Conservation (phyloP, 1,284 basidiomycete genomes). For the Ceratobasidium sp. region DNA sequence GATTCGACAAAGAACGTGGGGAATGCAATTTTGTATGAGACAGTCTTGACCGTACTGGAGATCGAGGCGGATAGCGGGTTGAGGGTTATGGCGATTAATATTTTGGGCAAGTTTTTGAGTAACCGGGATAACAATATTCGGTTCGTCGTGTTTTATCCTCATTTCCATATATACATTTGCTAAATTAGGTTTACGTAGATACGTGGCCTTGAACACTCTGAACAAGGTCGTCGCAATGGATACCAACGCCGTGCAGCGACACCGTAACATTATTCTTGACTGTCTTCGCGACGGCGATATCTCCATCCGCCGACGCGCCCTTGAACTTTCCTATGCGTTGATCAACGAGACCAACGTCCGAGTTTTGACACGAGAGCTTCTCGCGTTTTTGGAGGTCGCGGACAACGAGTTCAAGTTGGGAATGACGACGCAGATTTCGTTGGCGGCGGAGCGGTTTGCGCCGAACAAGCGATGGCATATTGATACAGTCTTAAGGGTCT, state of each 20-base stretch:
- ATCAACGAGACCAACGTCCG: slow-evolving; percentile 97
- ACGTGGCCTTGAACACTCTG: slow-evolving; percentile 97
- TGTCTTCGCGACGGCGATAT: slow-evolving; percentile 99
- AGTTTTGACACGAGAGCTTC: slow-evolving; percentile 89
- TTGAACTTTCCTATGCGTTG: slow-evolving; percentile 97
- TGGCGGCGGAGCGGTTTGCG: slow-evolving; percentile 96
- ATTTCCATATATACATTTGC: slow-evolving; percentile 10
- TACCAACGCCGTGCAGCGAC: slow-evolving; percentile 97
- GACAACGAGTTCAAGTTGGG: slow-evolving; percentile 99
- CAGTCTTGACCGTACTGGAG: slow-evolving; percentile 96
- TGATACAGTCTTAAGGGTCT: slow-evolving; percentile 92
- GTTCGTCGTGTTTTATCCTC: slow-evolving; percentile 59
- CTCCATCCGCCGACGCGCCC: slow-evolving; percentile 94
- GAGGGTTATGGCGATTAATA: slow-evolving; percentile 99
- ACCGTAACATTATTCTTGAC: slow-evolving; percentile 97
- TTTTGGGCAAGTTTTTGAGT: slow-evolving; percentile 96
- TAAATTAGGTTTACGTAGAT: slow-evolving; percentile 62
- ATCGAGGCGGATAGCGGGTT: slow-evolving; percentile 97
- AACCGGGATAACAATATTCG: slow-evolving; percentile 99
- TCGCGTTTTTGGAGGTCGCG: slow-evolving; percentile 97
- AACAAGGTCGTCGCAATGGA: slow-evolving; percentile 99
- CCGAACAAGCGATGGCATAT: slow-evolving; percentile 99
- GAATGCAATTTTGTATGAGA: slow-evolving; percentile 98
- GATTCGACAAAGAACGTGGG: slow-evolving; percentile 99
- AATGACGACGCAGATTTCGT: slow-evolving; percentile 96